Percentiles rank a stretch among this genome's conserved stretches.
Conservation (phyloP, 2,329 filamentous ascomycete species). For the Pseudocercospora cruenta region DNA sequence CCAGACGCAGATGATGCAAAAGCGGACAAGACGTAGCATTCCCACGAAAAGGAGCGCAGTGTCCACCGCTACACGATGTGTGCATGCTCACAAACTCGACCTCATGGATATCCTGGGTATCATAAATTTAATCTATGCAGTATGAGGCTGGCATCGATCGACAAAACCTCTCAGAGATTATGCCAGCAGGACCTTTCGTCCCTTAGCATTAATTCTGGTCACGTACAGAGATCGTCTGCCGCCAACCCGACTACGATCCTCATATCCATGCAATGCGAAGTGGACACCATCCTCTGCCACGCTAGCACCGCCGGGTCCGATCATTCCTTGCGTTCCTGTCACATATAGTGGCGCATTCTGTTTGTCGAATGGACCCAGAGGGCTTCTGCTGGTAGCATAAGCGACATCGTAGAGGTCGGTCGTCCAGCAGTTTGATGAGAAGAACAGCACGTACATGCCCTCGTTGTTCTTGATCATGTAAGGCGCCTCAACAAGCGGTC, state of each 20-base stretch:
- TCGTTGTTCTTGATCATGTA: slow-evolving; percentile 27
- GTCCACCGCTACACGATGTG: background rate
- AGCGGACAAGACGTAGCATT: background rate
- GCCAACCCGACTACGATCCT: slow-evolving; percentile 9
- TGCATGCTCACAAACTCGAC: background rate
- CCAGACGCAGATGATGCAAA: background rate
- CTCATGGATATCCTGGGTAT: background rate
- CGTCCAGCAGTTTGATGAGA: slow-evolving; percentile 33
- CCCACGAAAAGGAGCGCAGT: background rate
- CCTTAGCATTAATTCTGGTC: slow-evolving; percentile 11
- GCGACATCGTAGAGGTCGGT: slow-evolving; percentile 23
- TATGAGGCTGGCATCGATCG: background rate
- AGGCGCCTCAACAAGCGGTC: slow-evolving; percentile 35
- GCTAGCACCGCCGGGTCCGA: slow-evolving; percentile 23
- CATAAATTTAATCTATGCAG: background rate
- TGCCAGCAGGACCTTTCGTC: slow-evolving; percentile 1
- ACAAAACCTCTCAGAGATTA: background rate
- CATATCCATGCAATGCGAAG: slow-evolving; percentile 26
- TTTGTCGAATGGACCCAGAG: slow-evolving; percentile 23
- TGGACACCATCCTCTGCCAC: slow-evolving; percentile 19
- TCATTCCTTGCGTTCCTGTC: slow-evolving; percentile 33
- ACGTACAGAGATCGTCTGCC: slow-evolving; percentile 21
- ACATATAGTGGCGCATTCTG: slow-evolving; percentile 15
- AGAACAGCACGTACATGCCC: slow-evolving; percentile 34
- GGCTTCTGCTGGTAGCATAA: slow-evolving; percentile 16